Evolutionary conservation across 164 flowering plant species (phyloP), one percentile per base, ranked within the genome.

Genomic region (Tinospora cordifolia): DNA sequence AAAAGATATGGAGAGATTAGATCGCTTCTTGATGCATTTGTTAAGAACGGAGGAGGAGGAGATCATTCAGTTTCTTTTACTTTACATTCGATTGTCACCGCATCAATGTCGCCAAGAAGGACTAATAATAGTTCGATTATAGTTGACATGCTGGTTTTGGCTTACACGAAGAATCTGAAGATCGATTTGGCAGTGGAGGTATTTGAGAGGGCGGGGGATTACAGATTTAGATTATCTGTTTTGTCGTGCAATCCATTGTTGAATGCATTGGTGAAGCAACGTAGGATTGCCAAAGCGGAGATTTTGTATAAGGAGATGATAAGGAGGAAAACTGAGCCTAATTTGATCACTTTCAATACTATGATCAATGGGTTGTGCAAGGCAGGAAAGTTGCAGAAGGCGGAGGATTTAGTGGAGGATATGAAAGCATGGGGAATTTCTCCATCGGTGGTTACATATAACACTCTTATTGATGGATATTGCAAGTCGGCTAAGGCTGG

Each of bases 401-500:
- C 77, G 0, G 72, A 30, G 65, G 82, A 76, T 69, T 13, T 76
- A 49, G 63, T 76, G 25, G 75, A 76, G 59, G 79, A 79, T 14
- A 73, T 79, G 79, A 74, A 68, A 65, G 73, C 63, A 6, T 76
- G 82, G 82, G 75, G 81, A 24, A 54, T 70, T 65, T 67, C 38
- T 27, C 77, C 79, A 0, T 63, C 75, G 6, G 75, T 74, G 10
- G 24, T 79, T 51, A 71, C 79, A 15, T 79, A 71, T 24, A 79
- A 74, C 68, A 74, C 70, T 2, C 67, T 79, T 21, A 79, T 76
- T 65, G 73, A 79, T 71, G 82, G 82, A 11, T 66, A 71, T 60
- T 79, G 82, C 39, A 79, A 79, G 70, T 74, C 41, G 77, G 73
- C 79, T 40, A 67, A 69, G 51, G 75, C 60, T 1, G 82, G 82